Evolutionary conservation across 2,329 filamentous ascomycete genomes (phyloP).

Genomic region (Pyricularia pennisetigena): DNA sequence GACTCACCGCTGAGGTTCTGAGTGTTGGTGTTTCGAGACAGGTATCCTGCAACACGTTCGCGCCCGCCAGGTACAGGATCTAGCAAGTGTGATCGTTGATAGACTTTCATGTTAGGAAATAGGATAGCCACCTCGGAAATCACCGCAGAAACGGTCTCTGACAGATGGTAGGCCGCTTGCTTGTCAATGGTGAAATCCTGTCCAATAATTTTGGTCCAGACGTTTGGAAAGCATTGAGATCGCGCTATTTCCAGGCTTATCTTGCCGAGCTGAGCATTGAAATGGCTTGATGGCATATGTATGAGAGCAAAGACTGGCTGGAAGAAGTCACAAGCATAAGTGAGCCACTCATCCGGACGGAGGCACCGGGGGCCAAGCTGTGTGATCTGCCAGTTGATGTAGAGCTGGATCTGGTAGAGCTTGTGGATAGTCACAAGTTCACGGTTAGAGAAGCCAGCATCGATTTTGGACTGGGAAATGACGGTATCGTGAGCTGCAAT

Average conservation of each 20-base stretch:
- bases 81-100: neutral
- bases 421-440: neutral
- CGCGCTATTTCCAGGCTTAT: neutral
- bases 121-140: neutral
- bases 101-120: neutral
- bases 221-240: neutral
- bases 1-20: neutral
- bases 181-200: neutral
- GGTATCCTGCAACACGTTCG: neutral
- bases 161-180: neutral
- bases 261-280: neutral
- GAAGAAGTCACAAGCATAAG: conserved; percentile 2
- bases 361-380: neutral
- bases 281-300: neutral
- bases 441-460: neutral
- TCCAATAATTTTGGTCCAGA: neutral
- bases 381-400: neutral
- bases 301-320: neutral
- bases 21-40: neutral
- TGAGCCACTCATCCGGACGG: neutral
- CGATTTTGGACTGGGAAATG: neutral
- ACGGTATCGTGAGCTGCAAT: neutral
- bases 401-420: neutral
- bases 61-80: neutral
- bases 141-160: neutral